A percentile compares a stretch with the other conserved stretches of the same genome.
phyloP scores from a whole-genome alignment of 192 early-diverging fungal species.

The Coemansia sp. region DNA sequence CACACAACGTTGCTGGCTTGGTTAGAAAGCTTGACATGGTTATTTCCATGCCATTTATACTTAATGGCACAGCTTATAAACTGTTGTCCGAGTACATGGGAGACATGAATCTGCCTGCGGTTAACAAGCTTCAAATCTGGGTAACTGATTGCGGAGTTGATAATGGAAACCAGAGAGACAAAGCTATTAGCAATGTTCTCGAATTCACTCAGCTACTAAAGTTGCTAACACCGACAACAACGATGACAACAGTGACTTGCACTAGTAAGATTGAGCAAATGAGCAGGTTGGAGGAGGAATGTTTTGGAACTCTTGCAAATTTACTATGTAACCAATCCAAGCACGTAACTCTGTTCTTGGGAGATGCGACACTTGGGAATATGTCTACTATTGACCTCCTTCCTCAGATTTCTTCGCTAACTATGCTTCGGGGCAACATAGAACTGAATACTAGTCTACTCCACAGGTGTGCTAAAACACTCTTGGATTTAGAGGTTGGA shows the following conservation, averaged over 20 bases:
- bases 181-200: neutral
- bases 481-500: neutral
- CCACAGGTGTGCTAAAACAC: neutral
- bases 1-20: neutral
- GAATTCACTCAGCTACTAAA: neutral
- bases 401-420: neutral
- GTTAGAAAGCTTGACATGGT: neutral
- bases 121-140: neutral
- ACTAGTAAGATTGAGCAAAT: neutral
- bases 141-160: neutral
- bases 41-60: neutral
- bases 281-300: neutral
- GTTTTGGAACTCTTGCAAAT: neutral
- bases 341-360: neutral
- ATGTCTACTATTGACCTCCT: neutral
- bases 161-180: neutral
- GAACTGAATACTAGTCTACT: neutral
- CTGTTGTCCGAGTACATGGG: neutral
- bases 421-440: neutral
- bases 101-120: neutral
- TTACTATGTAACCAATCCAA: neutral
- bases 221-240: neutral
- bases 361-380: neutral
- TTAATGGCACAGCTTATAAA: neutral
- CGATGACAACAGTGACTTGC: neutral